phyloP scores from a whole-genome alignment of 352 stramenopile genomes.

The Globisporangium alternatum region DNA sequence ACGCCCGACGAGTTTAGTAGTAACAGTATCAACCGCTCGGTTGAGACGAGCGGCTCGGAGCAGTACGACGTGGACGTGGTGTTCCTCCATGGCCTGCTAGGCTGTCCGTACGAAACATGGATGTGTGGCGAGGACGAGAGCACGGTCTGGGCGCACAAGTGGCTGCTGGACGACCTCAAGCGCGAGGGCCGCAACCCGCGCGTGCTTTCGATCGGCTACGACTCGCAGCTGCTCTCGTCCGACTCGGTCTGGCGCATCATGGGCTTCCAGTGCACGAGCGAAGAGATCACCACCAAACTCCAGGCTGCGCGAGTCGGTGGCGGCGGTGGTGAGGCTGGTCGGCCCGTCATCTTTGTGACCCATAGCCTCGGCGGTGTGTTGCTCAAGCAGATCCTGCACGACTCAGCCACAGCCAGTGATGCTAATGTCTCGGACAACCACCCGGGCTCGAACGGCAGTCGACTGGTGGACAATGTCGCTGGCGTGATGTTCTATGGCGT shows the following conservation, averaged over 20 bases:
- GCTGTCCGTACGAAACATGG: slow-evolving; percentile 80
- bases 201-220: slow-evolving; percentile 81
- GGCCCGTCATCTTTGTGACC: slow-evolving; percentile 80
- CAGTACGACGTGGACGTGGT: slow-evolving; percentile 76
- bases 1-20: slow-evolving; percentile 9
- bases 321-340: slow-evolving; percentile 12
- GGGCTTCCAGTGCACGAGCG: slow-evolving; percentile 66
- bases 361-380: slow-evolving; percentile 84
- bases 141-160: slow-evolving; percentile 63
- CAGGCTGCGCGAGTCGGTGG: slow-evolving; percentile 57
- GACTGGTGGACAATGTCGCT: slow-evolving; percentile 59
- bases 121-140: slow-evolving; percentile 60
- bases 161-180: slow-evolving; percentile 66
- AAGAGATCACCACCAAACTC: slow-evolving; percentile 61
- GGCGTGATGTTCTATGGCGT: slow-evolving; percentile 79
- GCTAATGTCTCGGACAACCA: no score
- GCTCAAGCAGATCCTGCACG: slow-evolving; percentile 78
- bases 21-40: slow-evolving; percentile 1
- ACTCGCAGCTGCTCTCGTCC: slow-evolving; percentile 74
- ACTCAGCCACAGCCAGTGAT: slow-evolving; percentile 21
- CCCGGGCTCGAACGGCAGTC: neutral
- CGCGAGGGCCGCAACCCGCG: slow-evolving; percentile 49
- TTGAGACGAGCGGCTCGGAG: slow-evolving; percentile 1
- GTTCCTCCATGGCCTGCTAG: slow-evolving; percentile 79
- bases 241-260: slow-evolving; percentile 74